Conservation (phyloP, 768 basidiomycete species). For the Pulveroboletus sp. region DNA sequence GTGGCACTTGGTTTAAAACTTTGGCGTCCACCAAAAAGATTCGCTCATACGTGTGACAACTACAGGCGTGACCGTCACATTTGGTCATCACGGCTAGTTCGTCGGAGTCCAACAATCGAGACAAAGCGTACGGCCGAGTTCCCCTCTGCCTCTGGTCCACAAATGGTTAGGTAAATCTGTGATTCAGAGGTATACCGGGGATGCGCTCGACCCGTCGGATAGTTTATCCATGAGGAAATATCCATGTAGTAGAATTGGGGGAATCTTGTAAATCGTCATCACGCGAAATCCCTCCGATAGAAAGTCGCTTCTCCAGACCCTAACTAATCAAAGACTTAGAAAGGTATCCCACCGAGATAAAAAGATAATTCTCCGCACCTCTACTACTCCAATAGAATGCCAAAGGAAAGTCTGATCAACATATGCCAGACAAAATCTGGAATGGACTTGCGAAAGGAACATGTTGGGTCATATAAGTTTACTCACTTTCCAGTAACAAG, state of each 20-base stretch:
- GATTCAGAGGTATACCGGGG: conserved; percentile 41
- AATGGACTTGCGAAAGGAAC: conserved; percentile 11
- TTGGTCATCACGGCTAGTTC: conserved; percentile 23
- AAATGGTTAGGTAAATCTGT: conserved; percentile 48
- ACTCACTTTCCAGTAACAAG: conserved; percentile 50
- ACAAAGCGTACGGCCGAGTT: conserved; percentile 46
- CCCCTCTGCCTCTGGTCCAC: conserved; percentile 40
- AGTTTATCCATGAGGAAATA: conserved; percentile 1
- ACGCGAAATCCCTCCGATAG: conserved; percentile 77
- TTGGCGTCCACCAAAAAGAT: conserved; percentile 13
- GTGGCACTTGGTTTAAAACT: conserved; percentile 4
- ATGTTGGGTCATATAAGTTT: neutral
- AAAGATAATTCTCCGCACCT: conserved; percentile 36
- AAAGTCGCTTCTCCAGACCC: conserved; percentile 54
- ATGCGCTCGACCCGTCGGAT: conserved; percentile 1
- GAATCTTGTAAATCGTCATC: conserved; percentile 37
- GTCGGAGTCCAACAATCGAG: conserved; percentile 41
- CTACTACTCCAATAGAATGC: conserved; percentile 35
- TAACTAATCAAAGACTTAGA: conserved; percentile 39
- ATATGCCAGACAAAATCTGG: conserved; percentile 40
- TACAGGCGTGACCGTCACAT: conserved; percentile 21
- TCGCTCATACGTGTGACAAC: conserved; percentile 19
- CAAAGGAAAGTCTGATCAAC: conserved; percentile 41
- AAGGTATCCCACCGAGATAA: conserved; percentile 7
- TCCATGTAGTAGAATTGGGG: conserved; percentile 11